These are phyloP conservation scores for Kingdonia uniflora DNA, from an alignment of 164 flowering plant genomes.

Conservation along the genomic window DNA sequence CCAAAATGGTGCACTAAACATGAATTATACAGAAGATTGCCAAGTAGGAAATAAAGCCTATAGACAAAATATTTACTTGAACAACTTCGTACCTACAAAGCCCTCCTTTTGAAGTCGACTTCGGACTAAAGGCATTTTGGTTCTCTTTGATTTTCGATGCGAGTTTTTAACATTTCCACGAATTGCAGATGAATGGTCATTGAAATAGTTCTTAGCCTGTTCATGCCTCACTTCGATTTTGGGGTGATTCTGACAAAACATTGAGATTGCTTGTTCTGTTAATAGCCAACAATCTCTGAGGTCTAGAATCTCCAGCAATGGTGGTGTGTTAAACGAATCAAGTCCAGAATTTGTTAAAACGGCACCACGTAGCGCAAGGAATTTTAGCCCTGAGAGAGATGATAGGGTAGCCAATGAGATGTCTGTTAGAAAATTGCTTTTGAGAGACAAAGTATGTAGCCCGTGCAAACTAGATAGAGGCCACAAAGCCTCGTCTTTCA, in stretches of 20 bases:
- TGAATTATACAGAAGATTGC: no score
- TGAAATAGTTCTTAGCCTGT: constrained; percentile 10
- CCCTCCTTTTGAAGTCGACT: constrained; percentile 9
- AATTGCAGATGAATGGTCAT: constrained; percentile 17
- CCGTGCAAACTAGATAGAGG: constrained; percentile 34
- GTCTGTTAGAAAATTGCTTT: constrained; percentile 51
- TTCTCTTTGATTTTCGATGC: constrained; percentile 17
- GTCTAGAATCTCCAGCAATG: constrained; percentile 40
- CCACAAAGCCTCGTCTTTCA: constrained; percentile 41
- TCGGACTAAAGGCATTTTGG: constrained; percentile 13
- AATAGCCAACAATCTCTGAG: constrained; percentile 86
- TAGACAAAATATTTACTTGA: no score
- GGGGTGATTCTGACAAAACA: constrained; percentile 43
- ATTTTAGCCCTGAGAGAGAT: constrained; percentile 32
- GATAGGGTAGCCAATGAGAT: constrained; percentile 35
- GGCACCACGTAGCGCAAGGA: constrained; percentile 50
- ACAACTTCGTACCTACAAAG: constrained; percentile 27
- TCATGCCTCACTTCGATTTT: constrained; percentile 63
- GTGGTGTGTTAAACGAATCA: constrained; percentile 44
- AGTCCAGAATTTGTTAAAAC: constrained; percentile 62
- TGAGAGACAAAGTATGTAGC: constrained; percentile 44
- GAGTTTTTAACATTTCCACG: constrained; percentile 13
- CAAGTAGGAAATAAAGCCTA: background rate
- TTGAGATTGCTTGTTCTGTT: constrained; percentile 36
- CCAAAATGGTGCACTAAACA: no score